Base-by-base conservation (phyloP, 371 early-diverging fungal genomes). In the Zychaea mexicana region DNA sequence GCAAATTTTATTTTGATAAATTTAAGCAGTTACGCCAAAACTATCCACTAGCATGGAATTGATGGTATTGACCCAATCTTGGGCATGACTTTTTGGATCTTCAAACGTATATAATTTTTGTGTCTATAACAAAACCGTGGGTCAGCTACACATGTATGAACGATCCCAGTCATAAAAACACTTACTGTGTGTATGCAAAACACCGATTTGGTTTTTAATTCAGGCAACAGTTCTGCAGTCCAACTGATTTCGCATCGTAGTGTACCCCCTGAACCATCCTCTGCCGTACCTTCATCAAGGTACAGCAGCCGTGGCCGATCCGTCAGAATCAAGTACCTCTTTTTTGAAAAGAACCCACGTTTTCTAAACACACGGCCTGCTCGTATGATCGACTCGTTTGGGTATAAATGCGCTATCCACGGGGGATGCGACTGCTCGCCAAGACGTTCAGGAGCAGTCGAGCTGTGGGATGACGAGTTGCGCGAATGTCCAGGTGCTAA, bases 301-400 rank as follows among this genome's bases (percentile, higher is more conserved):
- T 91, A 90, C 3, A 88, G 60, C 24, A 93, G 68, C 7, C 93
- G 78, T 24, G 92, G 92, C 28, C 79, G 64, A 64, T 92, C 90
- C 2, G 92, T 92, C 39, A 93, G 68, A 10, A 92, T 76, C 60
- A 93, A 64, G 30, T 84, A 80, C 15, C 89, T 69, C 31, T 84
- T 84, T 62, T 87, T 91, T 4, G 78, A 76, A 56, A 87, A 82
- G 10, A 89, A 69, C 17, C 87, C 88, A 52, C 85, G 84, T 10
- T 89, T 81, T 62, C 85, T 85, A 46, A 68, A 60, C 2, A 93
- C 84, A 21, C 77, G 76, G 1, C 90, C 85, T 17, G 81, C 79
- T 52, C 82, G 80, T 28, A 92, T 57, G 22, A 92, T 83, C 2
- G 87, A 72, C 70, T 93, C 93, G 12, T 83, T 76, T 15, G 82